Conservation (phyloP, 257 asterid genomes). For the Fraxinus pennsylvanica region DNA sequence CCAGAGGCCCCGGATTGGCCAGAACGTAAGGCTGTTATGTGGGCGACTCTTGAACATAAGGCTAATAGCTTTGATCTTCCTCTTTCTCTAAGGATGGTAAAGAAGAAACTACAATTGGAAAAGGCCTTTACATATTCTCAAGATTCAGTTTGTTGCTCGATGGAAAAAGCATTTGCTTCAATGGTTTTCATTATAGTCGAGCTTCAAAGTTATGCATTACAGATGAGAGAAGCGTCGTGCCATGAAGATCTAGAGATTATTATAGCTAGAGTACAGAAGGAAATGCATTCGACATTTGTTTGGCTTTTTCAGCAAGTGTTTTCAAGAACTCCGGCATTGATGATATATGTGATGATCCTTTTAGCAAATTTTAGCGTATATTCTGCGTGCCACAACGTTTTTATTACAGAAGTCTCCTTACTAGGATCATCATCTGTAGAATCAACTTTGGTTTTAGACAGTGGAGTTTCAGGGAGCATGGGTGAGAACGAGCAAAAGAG, state of each 20-base stretch:
- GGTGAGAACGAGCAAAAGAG: neutral
- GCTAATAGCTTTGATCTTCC: slow-evolving; percentile 81
- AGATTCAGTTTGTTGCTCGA: slow-evolving; percentile 47
- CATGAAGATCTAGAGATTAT: slow-evolving; percentile 59
- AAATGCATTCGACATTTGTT: slow-evolving; percentile 66
- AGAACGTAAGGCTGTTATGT: slow-evolving; percentile 48
- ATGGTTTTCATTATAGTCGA: slow-evolving; percentile 66
- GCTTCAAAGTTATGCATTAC: slow-evolving; percentile 73
- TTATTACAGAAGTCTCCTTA: slow-evolving; percentile 21
- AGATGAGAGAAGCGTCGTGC: slow-evolving; percentile 60
- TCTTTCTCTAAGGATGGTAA: slow-evolving; percentile 71
- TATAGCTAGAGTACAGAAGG: slow-evolving; percentile 51
- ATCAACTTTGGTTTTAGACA: neutral
- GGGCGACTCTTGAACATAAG: slow-evolving; percentile 60
- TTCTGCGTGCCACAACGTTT: slow-evolving; percentile 41
- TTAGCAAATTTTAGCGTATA: slow-evolving; percentile 62
- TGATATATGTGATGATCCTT: slow-evolving; percentile 72
- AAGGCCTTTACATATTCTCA: slow-evolving; percentile 33
- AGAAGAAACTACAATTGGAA: slow-evolving; percentile 60
- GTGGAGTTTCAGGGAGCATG: neutral
- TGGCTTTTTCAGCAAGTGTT: slow-evolving; percentile 90
- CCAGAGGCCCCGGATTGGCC: slow-evolving; percentile 79
- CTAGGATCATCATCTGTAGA: slow-evolving; percentile 20
- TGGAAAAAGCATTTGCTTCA: slow-evolving; percentile 66
- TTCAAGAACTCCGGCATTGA: slow-evolving; percentile 65